Base-by-base conservation (phyloP, 2,329 filamentous ascomycete genomes). In the Trichoderma sp. region DNA sequence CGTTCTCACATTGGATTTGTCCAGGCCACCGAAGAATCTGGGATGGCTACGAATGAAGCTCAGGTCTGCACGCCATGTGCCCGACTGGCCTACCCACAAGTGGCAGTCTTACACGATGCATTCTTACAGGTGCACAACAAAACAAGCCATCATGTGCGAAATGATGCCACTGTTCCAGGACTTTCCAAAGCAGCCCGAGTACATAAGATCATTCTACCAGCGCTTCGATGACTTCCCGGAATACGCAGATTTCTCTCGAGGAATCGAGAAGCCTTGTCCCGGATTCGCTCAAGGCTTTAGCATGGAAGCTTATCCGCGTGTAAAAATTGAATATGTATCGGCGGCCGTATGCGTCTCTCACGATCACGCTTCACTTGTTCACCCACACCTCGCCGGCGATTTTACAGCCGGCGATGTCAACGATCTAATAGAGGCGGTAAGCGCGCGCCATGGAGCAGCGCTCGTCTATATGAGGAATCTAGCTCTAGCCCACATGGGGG, bases 321-420 rank as follows among this genome's bases (percentile, higher is more conserved):
- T 62, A 1, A 45, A 50, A 6, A 41, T 74, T 7, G 33, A 74
- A 3, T 62, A 35, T 7, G 0, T 74, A 59, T 6, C 21, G 3
- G 63, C 45, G 2, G 63, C 71, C 1, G 24, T 74, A 50, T 74
- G 71, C 7, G 31, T 67, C 18, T 12, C 3, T 18, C 27, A 8
- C 5, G 18, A 77, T 6, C 53, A 68, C 2, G 0, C n/a, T n/a
- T 82, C 81, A 14, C 3, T 81, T 4, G 76, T 78, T 6, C 74
- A 83, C 9, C 78, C 82, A 4, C 82, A 82, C 33, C 3, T 83
- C 1, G 78, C 80, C 7, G 81, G 80, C 4, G 81, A 83, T 35
- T 80, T 76, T 45, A 31, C 35, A 14, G 79, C 80, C 53, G 74
- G 65, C 4, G 60, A 21, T 6, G 72, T 69, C 6, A 74, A 76